phyloP scores from a whole-genome alignment of 495 filamentous ascomycete genomes.

The Aeminium ludgeri region DNA sequence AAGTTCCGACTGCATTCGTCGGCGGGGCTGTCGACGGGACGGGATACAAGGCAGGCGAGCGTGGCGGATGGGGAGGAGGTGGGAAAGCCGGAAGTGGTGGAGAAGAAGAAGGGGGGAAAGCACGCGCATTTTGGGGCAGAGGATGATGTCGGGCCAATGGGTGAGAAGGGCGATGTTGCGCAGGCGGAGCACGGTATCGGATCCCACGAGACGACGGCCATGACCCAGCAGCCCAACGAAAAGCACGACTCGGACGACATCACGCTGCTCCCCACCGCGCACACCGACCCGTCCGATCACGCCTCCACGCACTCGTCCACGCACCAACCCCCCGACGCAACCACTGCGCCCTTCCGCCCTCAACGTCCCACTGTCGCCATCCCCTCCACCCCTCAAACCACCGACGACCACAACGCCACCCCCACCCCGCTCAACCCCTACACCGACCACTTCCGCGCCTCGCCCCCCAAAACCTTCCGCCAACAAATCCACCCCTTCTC shows the following conservation, averaged over 20 bases:
- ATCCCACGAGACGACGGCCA: no score
- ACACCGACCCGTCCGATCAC: no score
- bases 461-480: conserved; percentile 47
- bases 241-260: no score
- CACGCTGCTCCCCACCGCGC: no score
- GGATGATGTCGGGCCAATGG: conserved; percentile 4
- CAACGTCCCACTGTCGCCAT: no score
- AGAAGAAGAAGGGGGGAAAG: neutral
- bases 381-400: neutral
- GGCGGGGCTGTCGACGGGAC: neutral
- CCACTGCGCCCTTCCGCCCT: no score
- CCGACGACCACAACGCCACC: neutral
- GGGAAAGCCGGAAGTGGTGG: neutral
- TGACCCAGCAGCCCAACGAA: no score
- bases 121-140: conserved; percentile 11
- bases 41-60: neutral
- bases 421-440: conserved; percentile 6
- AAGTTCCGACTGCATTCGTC: conserved; percentile 1
- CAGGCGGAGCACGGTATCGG: neutral
- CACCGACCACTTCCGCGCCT: conserved; percentile 14
- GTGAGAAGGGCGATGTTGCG: neutral
- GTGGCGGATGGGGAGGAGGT: neutral
- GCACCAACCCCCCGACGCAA: no score
- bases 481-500: conserved; percentile 58
- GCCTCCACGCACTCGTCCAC: no score